These are phyloP conservation scores for Rhizopus sp. DNA, from an alignment of 371 early-diverging fungal genomes.

Conservation along the genomic window DNA sequence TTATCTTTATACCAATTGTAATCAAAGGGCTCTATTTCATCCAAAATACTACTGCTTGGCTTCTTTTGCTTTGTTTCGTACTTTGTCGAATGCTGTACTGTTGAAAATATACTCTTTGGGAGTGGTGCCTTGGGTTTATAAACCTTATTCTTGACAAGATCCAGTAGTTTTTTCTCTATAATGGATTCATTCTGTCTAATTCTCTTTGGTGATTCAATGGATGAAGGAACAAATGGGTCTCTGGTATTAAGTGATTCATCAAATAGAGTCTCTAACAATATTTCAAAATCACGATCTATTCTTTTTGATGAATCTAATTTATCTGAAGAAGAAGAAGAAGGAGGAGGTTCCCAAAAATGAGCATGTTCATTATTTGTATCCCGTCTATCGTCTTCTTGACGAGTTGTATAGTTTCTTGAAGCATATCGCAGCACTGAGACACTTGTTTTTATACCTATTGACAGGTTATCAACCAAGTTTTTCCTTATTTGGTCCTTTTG, in stretches of 20 bases:
- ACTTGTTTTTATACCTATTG: slow-evolving; percentile 1
- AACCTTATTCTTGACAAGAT: slow-evolving; percentile 18
- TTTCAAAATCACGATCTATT: slow-evolving; percentile 17
- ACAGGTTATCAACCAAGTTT: background rate
- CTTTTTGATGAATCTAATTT: background rate
- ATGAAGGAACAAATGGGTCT: background rate
- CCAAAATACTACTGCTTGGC: background rate
- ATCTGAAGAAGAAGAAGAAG: background rate
- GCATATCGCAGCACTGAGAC: background rate
- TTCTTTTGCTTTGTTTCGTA: background rate
- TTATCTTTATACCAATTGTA: slow-evolving; percentile 3
- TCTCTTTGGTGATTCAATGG: background rate
- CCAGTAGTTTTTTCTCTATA: slow-evolving; percentile 33
- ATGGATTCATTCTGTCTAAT: slow-evolving; percentile 5
- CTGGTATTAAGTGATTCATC: background rate
- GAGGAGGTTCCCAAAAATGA: background rate
- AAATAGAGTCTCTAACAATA: slow-evolving; percentile 19
- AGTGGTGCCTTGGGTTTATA: slow-evolving; percentile 30
- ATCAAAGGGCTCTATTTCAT: slow-evolving; percentile 5
- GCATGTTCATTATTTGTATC: background rate
- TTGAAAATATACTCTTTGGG: slow-evolving; percentile 15
- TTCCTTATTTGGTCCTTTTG: background rate
- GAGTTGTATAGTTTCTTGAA: background rate
- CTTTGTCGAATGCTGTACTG: slow-evolving; percentile 14
- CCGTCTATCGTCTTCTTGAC: background rate